These are phyloP conservation scores for Didymosphaeria variabile DNA, from an alignment of 2,329 filamentous ascomycete species.

Conservation along the genomic window DNA sequence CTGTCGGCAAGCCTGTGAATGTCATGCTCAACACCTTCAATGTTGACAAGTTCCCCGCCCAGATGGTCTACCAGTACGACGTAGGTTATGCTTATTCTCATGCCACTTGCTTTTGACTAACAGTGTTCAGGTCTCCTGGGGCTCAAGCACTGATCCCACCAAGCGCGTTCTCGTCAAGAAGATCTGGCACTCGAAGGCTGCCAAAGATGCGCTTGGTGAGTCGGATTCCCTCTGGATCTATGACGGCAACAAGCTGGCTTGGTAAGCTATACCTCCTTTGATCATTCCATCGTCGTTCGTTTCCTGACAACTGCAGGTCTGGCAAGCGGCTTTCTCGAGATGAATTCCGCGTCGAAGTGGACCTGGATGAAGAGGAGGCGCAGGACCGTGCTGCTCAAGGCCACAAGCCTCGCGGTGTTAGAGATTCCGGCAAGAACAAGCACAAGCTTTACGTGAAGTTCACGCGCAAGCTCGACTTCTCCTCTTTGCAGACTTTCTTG, in stretches of 20 bases:
- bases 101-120: conserved; percentile 19
- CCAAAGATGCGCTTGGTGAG: conserved; percentile 64
- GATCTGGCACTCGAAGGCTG: conserved; percentile 73
- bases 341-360: conserved; percentile 63
- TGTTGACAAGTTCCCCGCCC: conserved; percentile 67
- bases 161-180: conserved; percentile 76
- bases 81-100: conserved; percentile 59
- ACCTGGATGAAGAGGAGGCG: conserved; percentile 74
- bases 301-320: conserved; percentile 35
- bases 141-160: conserved; percentile 63
- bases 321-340: conserved; percentile 35
- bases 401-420: conserved; percentile 10
- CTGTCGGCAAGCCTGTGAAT: conserved; percentile 49
- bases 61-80: conserved; percentile 83
- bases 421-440: conserved; percentile 51
- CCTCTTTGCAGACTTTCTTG: conserved; percentile 72
- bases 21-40: conserved; percentile 77
- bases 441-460: conserved; percentile 70
- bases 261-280: conserved; percentile 61
- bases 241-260: conserved; percentile 86
- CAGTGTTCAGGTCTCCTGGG: conserved; percentile 68
- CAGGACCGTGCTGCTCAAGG: conserved; percentile 16
- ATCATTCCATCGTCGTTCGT: background rate
- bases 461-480: conserved; percentile 75
- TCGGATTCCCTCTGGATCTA: conserved; percentile 69